Conservation (phyloP, 2,329 filamentous ascomycete genomes). For the Alternaria angustiovoidea region DNA sequence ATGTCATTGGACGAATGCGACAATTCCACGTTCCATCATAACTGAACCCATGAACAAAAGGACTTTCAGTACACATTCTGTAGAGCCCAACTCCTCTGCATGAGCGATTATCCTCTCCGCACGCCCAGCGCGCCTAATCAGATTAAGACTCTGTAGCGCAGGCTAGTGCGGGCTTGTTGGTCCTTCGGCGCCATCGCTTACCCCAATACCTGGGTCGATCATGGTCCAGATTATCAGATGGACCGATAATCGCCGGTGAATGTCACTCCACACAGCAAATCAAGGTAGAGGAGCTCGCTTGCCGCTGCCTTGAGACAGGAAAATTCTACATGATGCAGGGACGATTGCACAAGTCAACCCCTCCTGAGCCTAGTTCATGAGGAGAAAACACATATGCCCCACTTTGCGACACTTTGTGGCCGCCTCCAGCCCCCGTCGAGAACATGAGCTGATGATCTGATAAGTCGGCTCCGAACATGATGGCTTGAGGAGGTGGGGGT, state of each 20-base stretch:
- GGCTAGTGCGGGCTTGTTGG: constrained; percentile 24
- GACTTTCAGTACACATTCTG: not conserved
- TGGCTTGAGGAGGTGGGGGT: constrained; percentile 11
- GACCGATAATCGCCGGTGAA: constrained; percentile 29
- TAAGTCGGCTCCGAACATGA: constrained; percentile 17
- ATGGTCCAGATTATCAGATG: constrained; percentile 43
- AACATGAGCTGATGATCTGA: constrained; percentile 32
- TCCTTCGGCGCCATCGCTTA: constrained; percentile 25
- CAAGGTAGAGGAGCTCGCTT: constrained; percentile 7
- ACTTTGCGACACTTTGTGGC: constrained; percentile 13
- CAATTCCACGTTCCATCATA: not conserved
- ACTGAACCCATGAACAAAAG: not conserved
- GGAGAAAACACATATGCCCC: constrained; percentile 9
- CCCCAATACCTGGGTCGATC: constrained; percentile 19
- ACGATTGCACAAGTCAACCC: constrained; percentile 1
- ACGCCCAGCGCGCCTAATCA: constrained; percentile 35
- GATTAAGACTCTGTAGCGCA: constrained; percentile 27
- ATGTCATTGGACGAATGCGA: not conserved
- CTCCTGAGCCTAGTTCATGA: not conserved
- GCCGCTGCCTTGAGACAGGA: not conserved
- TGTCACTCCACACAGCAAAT: constrained; percentile 22
- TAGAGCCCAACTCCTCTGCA: not conserved
- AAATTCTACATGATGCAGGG: constrained; percentile 5
- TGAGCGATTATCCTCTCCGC: constrained; percentile 12
- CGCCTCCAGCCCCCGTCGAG: constrained; percentile 1